These are phyloP conservation scores for Penicillium daleae DNA, from an alignment of 495 filamentous ascomycete species.

Conservation along the genomic window DNA sequence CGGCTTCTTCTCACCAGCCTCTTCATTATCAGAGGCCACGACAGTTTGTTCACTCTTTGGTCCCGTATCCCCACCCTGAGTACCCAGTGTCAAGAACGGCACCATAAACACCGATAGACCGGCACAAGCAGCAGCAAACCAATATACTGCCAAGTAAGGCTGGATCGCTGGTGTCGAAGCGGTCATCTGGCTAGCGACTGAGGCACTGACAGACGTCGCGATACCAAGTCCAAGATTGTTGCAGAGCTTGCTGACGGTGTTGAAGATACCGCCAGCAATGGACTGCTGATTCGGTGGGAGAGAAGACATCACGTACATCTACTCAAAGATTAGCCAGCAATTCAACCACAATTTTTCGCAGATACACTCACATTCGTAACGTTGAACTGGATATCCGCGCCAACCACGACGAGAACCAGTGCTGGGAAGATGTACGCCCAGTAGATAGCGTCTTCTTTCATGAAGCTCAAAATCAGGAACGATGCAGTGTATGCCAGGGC, in stretches of 20 bases:
- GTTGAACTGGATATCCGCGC: slow-evolving; percentile 63
- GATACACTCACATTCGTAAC: slow-evolving; percentile 52
- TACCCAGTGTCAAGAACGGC: slow-evolving; percentile 38
- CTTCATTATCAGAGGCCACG: not conserved
- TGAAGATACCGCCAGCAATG: slow-evolving; percentile 44
- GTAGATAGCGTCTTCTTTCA: slow-evolving; percentile 52
- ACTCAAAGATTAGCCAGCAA: slow-evolving; percentile 7
- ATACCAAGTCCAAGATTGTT: slow-evolving; percentile 39
- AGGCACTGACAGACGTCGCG: slow-evolving; percentile 33
- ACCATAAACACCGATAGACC: slow-evolving; percentile 34
- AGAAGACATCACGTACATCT: slow-evolving; percentile 47
- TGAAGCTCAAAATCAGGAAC: slow-evolving; percentile 58
- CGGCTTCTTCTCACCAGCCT: not conserved
- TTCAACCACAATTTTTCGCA: not conserved
- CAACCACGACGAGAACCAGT: slow-evolving; percentile 53
- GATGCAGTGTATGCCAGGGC: slow-evolving; percentile 48
- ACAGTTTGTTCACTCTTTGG: not conserved
- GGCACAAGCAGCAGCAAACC: slow-evolving; percentile 36
- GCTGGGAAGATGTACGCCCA: slow-evolving; percentile 61
- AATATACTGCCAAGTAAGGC: slow-evolving; percentile 36
- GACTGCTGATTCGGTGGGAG: slow-evolving; percentile 40
- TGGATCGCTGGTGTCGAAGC: slow-evolving; percentile 23
- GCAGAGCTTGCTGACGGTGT: slow-evolving; percentile 41
- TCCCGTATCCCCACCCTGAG: slow-evolving; percentile 29
- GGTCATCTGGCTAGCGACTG: slow-evolving; percentile 26